A percentile compares a stretch with the other conserved stretches of the same genome.
Evolutionary conservation across 73 alveolate species (phyloP).

Genomic region (Tetrahymena malaccensis): DNA sequence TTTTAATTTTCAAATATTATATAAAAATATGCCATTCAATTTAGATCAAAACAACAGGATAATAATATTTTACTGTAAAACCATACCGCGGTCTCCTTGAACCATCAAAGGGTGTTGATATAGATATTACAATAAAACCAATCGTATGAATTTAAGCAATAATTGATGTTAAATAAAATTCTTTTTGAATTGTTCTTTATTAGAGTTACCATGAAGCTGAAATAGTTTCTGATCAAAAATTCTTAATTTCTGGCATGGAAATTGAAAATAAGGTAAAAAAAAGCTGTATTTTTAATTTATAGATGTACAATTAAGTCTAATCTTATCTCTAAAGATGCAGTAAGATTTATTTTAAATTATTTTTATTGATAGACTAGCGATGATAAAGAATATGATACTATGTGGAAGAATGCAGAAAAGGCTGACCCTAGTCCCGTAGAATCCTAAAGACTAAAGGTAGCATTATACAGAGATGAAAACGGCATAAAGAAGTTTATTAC

Average conservation of each 20-base stretch:
- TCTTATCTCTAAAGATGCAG: too few relatives aligned
- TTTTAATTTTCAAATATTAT: background rate
- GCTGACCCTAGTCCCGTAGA: background rate
- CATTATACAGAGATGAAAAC: background rate
- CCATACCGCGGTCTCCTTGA: background rate
- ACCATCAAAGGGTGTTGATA: background rate
- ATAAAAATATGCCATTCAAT: background rate
- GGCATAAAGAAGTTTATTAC: background rate
- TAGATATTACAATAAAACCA: background rate
- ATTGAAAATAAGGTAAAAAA: background rate
- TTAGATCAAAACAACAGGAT: background rate
- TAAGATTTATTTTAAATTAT: too few relatives aligned
- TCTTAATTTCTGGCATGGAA: background rate
- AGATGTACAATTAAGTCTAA: too few relatives aligned
- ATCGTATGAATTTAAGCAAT: background rate
- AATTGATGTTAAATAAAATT: background rate
- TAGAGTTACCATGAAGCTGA: background rate
- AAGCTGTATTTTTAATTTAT: too few relatives aligned
- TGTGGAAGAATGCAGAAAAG: background rate
- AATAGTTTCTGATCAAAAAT: background rate
- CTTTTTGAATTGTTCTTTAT: background rate
- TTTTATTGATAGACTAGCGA: background rate
- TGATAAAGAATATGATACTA: background rate
- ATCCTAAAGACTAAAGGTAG: background rate
- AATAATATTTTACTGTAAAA: background rate